Base-by-base conservation (phyloP, 768 basidiomycete genomes). In the Pleurotus cornucopiae region DNA sequence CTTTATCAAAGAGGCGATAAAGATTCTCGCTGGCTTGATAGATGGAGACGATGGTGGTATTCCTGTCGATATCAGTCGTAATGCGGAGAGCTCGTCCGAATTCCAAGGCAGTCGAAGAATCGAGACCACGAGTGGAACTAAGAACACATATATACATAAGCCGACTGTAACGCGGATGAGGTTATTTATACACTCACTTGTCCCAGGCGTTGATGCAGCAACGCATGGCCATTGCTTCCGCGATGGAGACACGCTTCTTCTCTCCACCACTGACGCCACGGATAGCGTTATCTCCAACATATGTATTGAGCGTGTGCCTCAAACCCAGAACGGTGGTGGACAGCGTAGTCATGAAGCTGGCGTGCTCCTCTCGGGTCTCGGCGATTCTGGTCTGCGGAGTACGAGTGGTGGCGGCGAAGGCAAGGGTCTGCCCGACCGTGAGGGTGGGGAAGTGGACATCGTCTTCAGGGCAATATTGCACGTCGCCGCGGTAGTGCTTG, bases 391-490 rank as follows among this genome's bases (percentile, higher is more conserved):
- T 70, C 25, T 73, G 81, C 2, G 92, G 91, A 3, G 81, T 81
- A 21, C 91, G 85, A 14, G 82, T 85, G 59, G 76, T 80, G 0
- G 86, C 79, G 0, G 88, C 86, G 56, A 91, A 89, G 13, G 67
- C 73, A 26, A 97, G 75, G 0, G 91, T 92, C 65, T 92, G 79
- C 9, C 81, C 78, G 30, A 93, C 90, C 4, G 88, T 90, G 23
- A 96, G 77, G 7, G 88, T 89, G 4, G 92, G 88, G 61, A 94
- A 89, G 66, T 93, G 91, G 1, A 89, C 74, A 65, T 95, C 91
- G 62, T 93, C 91, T 72, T 91, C 91, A 0, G 89, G 88, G 58
- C 81, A 86, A 66, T 91, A 93, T 54, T 82, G 81, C 2, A 91
- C 85, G 63, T 91, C 91, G 13, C 93, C 94, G 2, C 87, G 85